Conservation (phyloP, 805 yeast genomes). For the Komagataella pastoris region DNA sequence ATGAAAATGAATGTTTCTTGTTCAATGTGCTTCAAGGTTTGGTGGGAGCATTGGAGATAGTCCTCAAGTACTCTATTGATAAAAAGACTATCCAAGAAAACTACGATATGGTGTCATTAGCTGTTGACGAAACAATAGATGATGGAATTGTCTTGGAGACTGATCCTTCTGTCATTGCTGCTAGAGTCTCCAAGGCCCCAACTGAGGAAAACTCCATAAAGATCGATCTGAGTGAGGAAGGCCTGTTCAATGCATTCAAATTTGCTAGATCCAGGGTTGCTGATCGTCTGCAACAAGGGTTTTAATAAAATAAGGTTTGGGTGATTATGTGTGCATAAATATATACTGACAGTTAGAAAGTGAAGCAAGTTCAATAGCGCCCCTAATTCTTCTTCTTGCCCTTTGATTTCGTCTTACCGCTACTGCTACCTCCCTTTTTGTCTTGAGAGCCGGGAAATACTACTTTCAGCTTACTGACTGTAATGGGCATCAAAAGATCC, state of each 20-base stretch:
- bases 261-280: conserved; percentile 64
- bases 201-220: conserved; percentile 46
- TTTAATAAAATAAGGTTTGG: conserved; percentile 6
- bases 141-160: conserved; percentile 89
- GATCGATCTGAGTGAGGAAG: conserved; percentile 61
- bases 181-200: conserved; percentile 87
- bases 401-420: conserved; percentile 10
- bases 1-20: conserved; percentile 78
- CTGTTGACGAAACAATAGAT: conserved; percentile 86
- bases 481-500: conserved; percentile 54
- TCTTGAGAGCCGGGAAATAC: conserved; percentile 32
- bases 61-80: conserved; percentile 61
- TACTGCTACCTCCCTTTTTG: conserved; percentile 11
- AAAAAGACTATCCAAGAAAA: conserved; percentile 65
- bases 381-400: not conserved
- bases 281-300: conserved; percentile 26
- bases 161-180: conserved; percentile 74
- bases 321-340: not conserved
- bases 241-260: conserved; percentile 72
- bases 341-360: not conserved
- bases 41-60: conserved; percentile 67
- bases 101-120: conserved; percentile 76
- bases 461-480: conserved; percentile 61
- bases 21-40: conserved; percentile 67
- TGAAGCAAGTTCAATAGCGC: not conserved